Conservation (phyloP, 192 early-diverging fungal genomes). For the Coemansia brasiliensis region DNA sequence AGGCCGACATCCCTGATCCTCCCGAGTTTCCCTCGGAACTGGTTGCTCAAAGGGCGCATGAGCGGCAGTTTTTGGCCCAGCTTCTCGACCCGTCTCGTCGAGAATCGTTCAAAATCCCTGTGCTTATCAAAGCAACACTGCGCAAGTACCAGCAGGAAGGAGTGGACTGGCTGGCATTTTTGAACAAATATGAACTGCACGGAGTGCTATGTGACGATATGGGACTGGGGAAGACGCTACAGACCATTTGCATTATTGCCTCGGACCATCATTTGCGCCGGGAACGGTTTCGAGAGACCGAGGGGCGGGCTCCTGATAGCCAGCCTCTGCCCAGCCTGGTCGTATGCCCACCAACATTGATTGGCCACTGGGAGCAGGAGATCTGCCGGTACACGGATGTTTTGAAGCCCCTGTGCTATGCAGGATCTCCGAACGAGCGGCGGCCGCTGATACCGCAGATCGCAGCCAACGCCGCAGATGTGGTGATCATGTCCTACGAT, state of each 20-base stretch:
- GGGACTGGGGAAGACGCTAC: constrained; percentile 97
- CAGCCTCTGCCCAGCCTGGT: constrained; percentile 82
- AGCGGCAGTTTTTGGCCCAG: constrained; percentile 92
- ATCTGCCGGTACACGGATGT: constrained; percentile 75
- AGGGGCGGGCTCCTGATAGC: constrained; percentile 61
- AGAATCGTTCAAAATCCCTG: constrained; percentile 83
- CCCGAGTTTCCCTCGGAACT: constrained; percentile 79
- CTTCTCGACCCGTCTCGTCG: constrained; percentile 86
- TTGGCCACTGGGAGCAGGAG: constrained; percentile 96
- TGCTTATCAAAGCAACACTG: constrained; percentile 89
- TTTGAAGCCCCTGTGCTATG: constrained; percentile 81
- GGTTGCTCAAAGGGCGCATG: constrained; percentile 77
- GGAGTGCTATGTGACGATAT: constrained; percentile 99
- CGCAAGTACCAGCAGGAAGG: constrained; percentile 98
- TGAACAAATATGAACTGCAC: constrained; percentile 95
- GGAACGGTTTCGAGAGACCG: constrained; percentile 55
- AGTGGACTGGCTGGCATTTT: constrained; percentile 97
- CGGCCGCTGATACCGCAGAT: constrained; percentile 62
- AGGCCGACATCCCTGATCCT: constrained; percentile 93
- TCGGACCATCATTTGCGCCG: constrained; percentile 80
- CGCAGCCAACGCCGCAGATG: constrained; percentile 58
- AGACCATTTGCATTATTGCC: constrained; percentile 93
- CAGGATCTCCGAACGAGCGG: constrained; percentile 78
- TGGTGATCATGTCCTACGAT: constrained; percentile 96
- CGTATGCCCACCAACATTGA: constrained; percentile 93